Percentiles rank a stretch among this genome's conserved stretches.
phyloP scores from a whole-genome alignment of 805 yeast genomes.

The Candida glaebosa region DNA sequence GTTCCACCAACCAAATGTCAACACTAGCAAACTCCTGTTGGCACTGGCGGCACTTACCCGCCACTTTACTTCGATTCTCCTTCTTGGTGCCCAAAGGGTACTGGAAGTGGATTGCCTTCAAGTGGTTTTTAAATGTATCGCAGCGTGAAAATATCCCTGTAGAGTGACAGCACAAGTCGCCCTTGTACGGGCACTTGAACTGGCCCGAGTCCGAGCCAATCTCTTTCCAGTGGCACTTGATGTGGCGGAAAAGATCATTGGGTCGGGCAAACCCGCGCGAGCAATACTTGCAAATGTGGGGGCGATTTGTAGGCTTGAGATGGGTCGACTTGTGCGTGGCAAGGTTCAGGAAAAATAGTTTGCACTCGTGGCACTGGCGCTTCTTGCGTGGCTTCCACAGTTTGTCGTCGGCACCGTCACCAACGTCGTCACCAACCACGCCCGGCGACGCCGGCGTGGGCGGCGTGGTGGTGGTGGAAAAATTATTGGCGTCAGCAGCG shows the following conservation, averaged over 20 bases:
- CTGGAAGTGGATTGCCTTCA: conserved; percentile 83
- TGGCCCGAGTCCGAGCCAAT: conserved; percentile 62
- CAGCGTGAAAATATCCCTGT: conserved; percentile 86
- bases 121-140: conserved; percentile 88
- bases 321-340: conserved; percentile 85
- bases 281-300: conserved; percentile 76
- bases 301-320: conserved; percentile 65
- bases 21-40: conserved; percentile 61
- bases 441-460: conserved; percentile 6
- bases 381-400: conserved; percentile 53
- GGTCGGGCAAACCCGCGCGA: conserved; percentile 83
- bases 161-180: conserved; percentile 60
- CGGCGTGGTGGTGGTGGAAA: conserved; percentile 5
- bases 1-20: conserved; percentile 75
- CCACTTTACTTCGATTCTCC: conserved; percentile 61
- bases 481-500: background rate
- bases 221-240: conserved; percentile 81
- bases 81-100: conserved; percentile 87
- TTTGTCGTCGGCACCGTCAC: conserved; percentile 9
- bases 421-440: too few relatives aligned
- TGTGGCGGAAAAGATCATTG: conserved; percentile 82
- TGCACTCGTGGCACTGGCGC: conserved; percentile 71
- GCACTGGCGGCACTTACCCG: conserved; percentile 79
- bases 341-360: conserved; percentile 66
- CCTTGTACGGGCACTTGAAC: conserved; percentile 75